These are phyloP conservation scores for Candida chilensis DNA, from an alignment of 805 yeast species.

Conservation along the genomic window DNA sequence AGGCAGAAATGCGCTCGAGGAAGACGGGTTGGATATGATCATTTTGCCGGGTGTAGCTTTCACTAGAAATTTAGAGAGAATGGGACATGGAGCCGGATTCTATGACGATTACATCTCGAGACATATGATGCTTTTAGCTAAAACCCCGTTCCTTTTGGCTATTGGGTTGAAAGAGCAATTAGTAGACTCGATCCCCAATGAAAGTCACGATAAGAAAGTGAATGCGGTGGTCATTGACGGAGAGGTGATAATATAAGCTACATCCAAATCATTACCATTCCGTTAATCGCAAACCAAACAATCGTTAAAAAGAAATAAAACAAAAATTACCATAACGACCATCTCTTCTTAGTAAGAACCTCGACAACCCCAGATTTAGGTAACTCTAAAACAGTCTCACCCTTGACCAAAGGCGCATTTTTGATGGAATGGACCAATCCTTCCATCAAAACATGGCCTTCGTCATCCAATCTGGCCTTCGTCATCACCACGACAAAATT, in stretches of 20 bases:
- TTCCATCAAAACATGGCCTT: conserved; percentile 26
- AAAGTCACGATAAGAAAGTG: conserved; percentile 53
- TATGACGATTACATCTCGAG: conserved; percentile 71
- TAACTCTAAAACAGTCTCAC: conserved; percentile 34
- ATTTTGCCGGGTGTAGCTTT: conserved; percentile 86
- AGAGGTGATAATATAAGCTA: conserved; percentile 7
- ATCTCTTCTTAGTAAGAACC: background rate
- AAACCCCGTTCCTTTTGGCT: conserved; percentile 43
- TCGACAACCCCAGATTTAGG: background rate
- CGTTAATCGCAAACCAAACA: too few species aligned
- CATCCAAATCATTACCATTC: too few species aligned
- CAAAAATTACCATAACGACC: conserved; percentile 1
- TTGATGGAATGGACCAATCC: conserved; percentile 44
- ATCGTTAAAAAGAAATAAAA: conserved; percentile 1
- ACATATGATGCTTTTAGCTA: conserved; percentile 22
- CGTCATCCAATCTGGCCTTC: conserved; percentile 14
- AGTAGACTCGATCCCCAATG: conserved; percentile 42
- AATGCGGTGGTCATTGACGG: conserved; percentile 44
- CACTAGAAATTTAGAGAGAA: conserved; percentile 36
- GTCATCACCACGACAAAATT: conserved; percentile 65
- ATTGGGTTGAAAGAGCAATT: conserved; percentile 60
- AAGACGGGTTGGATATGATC: conserved; percentile 54
- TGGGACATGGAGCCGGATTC: conserved; percentile 93
- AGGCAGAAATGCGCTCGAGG: conserved; percentile 16
- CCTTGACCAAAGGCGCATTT: conserved; percentile 49